Conservation (phyloP, 371 early-diverging fungal genomes). For the Mortierella sp. region DNA sequence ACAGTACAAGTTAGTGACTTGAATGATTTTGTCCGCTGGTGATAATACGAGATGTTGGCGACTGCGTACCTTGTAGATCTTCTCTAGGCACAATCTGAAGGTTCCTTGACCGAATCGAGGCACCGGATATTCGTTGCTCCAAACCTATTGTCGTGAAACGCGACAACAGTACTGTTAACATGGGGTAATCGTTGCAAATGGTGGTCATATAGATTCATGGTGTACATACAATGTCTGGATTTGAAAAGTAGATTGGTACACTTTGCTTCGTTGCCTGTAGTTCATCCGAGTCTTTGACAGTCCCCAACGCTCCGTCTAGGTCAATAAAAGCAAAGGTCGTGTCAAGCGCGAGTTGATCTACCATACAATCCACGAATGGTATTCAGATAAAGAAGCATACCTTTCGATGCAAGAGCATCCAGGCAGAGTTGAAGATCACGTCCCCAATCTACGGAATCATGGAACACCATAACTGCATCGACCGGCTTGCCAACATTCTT, state of each 20-base stretch:
- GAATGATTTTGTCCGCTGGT: not conserved
- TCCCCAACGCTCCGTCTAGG: constrained; percentile 64
- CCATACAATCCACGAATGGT: too few species aligned
- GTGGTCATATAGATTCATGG: not conserved
- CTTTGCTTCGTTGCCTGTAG: constrained; percentile 56
- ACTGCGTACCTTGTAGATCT: constrained; percentile 60
- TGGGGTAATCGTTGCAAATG: not conserved
- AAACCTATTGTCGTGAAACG: constrained; percentile 59
- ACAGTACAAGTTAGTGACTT: too few species aligned
- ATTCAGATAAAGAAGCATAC: constrained; percentile 50
- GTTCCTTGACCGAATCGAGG: constrained; percentile 88
- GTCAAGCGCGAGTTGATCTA: not conserved
- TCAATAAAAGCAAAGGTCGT: not conserved
- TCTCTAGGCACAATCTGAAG: constrained; percentile 75
- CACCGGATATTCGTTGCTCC: constrained; percentile 84
- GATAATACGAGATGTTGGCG: not conserved
- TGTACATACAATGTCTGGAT: constrained; percentile 69
- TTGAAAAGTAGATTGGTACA: constrained; percentile 86
- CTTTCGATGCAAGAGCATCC: constrained; percentile 77
- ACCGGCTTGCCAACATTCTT: constrained; percentile 67
- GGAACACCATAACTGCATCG: constrained; percentile 83
- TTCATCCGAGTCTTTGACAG: constrained; percentile 34
- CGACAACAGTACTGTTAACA: not conserved
- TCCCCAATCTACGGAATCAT: constrained; percentile 90
- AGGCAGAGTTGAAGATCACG: constrained; percentile 85